Evolutionary conservation across 495 filamentous ascomycete genomes (phyloP), one percentile per base, ranked within the genome.

Genomic region (Cercophora scortea): DNA sequence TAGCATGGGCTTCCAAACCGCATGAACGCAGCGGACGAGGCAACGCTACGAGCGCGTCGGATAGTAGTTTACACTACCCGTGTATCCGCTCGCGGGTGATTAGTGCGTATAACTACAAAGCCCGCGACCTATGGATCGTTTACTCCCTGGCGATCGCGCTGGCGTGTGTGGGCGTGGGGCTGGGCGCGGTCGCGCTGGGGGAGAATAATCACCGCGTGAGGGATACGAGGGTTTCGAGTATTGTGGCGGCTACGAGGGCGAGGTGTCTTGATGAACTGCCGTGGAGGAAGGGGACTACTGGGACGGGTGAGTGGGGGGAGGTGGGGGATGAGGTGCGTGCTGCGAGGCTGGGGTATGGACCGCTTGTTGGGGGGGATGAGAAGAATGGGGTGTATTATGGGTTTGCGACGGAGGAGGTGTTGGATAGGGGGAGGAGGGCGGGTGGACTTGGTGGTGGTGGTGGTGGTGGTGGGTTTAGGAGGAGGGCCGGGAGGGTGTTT

Each of bases 211-310:
- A 55, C 49, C 59, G 57, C 35, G 54, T 59, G 12, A 52, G 63
- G 25, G 55, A 66, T 39, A 49, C 47, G 15, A 42, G 56, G 8
- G 45, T 64, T 32, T 64, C 61, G 1, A 55, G 46, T 40, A 52
- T 66, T 36, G 54, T 66, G 3, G 63, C 61, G 0, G 61, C 63
- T n/a, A 64, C 63, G 9, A 35, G 63, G 13, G 63, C 61, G n/a
- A 59, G 59, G 3, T 55, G 55, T 19, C 49, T 66, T 3, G 59
- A 66, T 17, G 50, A 49, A 2, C 51, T 65, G 46, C 60, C 60
- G 16, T 65, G 62, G 62, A 59, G 53, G 51, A 46, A 45, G 15
- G 42, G 36, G n/a, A 57, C n/a, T n/a, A n/a, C n/a, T n/a, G n/a
- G n/a, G n/a, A n/a, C n/a, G n/a, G 25, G 25, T 5, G 25, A 59